Conservation (phyloP, 1,284 basidiomycete genomes). For the Ceratobasidium sp. region DNA sequence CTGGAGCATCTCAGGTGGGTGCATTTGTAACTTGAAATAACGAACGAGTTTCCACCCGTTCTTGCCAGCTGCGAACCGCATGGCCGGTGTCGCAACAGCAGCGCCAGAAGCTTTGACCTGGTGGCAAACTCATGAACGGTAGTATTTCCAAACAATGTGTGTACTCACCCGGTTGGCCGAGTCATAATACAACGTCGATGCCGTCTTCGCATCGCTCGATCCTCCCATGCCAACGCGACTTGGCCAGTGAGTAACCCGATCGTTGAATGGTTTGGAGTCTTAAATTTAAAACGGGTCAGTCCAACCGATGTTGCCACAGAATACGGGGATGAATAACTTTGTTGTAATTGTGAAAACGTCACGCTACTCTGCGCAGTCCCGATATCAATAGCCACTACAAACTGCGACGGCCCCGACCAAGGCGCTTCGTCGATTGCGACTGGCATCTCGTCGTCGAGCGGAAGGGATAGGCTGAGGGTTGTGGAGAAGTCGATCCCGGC, state of each 20-base stretch:
- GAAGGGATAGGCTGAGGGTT: not conserved
- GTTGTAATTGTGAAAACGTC: slow-evolving; percentile 11
- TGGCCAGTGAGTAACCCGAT: slow-evolving; percentile 34
- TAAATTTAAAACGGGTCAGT: not conserved
- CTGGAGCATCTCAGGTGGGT: slow-evolving; percentile 16
- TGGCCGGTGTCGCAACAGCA: slow-evolving; percentile 5
- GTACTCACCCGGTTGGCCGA: not conserved
- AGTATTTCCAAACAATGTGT: too few species aligned
- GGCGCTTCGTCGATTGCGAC: not conserved
- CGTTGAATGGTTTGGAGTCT: slow-evolving; percentile 3
- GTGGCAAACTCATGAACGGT: not conserved
- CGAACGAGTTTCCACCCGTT: slow-evolving; percentile 19
- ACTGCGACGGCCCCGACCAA: slow-evolving; percentile 16
- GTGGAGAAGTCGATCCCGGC: not conserved
- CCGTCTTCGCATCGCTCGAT: slow-evolving; percentile 34
- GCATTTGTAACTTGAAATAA: slow-evolving; percentile 26
- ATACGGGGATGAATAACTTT: not conserved
- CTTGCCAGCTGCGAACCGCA: not conserved
- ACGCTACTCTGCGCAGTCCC: slow-evolving; percentile 24
- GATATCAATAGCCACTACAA: slow-evolving; percentile 24
- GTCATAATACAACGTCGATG: slow-evolving; percentile 42
- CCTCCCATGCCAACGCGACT: slow-evolving; percentile 6
- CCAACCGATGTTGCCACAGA: not conserved
- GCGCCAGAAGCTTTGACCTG: slow-evolving; percentile 20
- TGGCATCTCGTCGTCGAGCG: not conserved